Percentiles rank a stretch among this genome's conserved stretches.
These are phyloP conservation scores for Amauroascus verrucosus DNA, from an alignment of 2,329 filamentous ascomycete genomes.

Conservation along the genomic window DNA sequence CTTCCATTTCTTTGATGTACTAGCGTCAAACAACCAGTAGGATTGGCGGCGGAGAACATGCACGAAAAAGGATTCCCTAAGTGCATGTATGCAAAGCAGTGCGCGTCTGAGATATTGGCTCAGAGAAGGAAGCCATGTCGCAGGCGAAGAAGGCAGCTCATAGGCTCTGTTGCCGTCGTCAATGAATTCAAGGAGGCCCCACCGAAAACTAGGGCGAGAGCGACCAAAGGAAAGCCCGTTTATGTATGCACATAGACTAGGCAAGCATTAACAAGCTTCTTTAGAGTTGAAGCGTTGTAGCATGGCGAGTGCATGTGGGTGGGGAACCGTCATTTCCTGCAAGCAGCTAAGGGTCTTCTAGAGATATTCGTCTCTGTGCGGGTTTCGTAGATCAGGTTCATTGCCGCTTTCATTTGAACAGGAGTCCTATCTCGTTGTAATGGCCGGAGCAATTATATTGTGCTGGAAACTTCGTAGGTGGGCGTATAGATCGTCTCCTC, in stretches of 20 bases:
- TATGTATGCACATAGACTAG: too few relatives aligned
- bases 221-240: not conserved
- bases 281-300: not conserved
- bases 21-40: not conserved
- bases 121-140: too few relatives aligned
- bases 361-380: not conserved
- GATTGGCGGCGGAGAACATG: not conserved
- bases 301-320: not conserved
- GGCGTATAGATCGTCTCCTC: too few relatives aligned
- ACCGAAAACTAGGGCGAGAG: not conserved
- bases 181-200: not conserved
- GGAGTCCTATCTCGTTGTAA: too few relatives aligned
- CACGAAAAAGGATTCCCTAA: not conserved
- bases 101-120: not conserved
- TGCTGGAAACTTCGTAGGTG: too few relatives aligned
- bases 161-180: not conserved
- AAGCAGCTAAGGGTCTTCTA: not conserved
- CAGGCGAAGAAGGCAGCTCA: too few relatives aligned
- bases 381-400: too few relatives aligned
- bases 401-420: too few relatives aligned
- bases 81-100: not conserved
- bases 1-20: not conserved
- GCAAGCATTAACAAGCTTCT: constrained; percentile 7
- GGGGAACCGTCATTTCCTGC: not conserved
- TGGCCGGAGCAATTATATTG: too few relatives aligned